phyloP scores from a whole-genome alignment of 106 monocot genomes.

The Dendrobium huoshanense region DNA sequence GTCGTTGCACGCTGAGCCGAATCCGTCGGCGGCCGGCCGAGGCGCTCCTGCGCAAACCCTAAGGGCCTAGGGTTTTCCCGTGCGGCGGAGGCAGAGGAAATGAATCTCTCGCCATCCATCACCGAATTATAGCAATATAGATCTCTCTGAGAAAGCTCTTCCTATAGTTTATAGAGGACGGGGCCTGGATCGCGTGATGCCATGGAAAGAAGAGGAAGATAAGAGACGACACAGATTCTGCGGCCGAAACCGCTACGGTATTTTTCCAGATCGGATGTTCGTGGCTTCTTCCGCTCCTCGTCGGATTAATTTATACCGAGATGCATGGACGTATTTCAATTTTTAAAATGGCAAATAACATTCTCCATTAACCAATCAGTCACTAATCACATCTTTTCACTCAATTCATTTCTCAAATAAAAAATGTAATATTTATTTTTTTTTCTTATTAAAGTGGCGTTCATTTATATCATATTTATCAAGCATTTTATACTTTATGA shows the following conservation, averaged over 20 bases:
- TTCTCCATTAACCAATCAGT: too few species aligned
- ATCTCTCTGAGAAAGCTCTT: neutral
- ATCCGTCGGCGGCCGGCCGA: neutral
- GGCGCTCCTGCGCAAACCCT: slow-evolving; percentile 8
- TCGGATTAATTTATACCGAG: too few species aligned
- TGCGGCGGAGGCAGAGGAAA: slow-evolving; percentile 1
- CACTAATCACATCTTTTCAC: too few species aligned
- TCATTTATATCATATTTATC: too few species aligned
- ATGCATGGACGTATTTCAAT: too few species aligned
- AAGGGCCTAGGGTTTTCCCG: slow-evolving; percentile 17
- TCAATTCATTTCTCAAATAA: too few species aligned
- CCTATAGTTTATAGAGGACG: neutral
- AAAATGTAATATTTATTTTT: too few species aligned
- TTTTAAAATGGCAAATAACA: too few species aligned
- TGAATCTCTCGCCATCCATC: slow-evolving; percentile 32
- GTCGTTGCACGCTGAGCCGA: neutral
- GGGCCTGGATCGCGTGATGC: neutral
- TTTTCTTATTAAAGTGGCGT: too few species aligned
- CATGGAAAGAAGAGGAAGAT: neutral
- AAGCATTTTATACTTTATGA: too few species aligned
- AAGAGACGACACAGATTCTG: neutral
- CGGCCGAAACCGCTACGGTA: neutral
- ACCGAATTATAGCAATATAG: neutral
- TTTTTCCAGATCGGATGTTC: neutral
- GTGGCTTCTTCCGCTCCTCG: too few species aligned